Evolutionary conservation across 345 rosid genomes (phyloP).

Genomic region (Zanthoxylum bungeanum): DNA sequence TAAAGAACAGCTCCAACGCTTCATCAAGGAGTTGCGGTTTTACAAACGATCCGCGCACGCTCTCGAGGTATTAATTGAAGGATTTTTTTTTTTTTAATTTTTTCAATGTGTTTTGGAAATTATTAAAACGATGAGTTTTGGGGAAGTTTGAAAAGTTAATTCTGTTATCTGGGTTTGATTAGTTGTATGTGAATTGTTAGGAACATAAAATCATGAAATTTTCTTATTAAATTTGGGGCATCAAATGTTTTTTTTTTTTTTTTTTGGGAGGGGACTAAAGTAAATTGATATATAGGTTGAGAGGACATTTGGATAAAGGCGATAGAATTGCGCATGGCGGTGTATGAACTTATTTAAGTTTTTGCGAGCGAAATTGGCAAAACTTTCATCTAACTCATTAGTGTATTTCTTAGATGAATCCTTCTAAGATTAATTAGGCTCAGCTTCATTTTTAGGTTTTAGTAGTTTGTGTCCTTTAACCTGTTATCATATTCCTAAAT

Average conservation of each 20-base stretch:
- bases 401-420: background rate
- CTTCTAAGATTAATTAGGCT: too few relatives aligned
- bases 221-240: too few relatives aligned
- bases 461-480: background rate
- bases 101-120: background rate
- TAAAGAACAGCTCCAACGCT: background rate
- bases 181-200: too few relatives aligned
- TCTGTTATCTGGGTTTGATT: too few relatives aligned
- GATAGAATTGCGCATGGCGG: too few relatives aligned
- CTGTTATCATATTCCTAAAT: background rate
- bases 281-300: background rate
- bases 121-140: too few relatives aligned
- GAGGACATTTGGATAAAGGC: too few relatives aligned
- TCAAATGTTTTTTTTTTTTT: too few relatives aligned
- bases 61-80: constrained; percentile 12
- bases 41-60: constrained; percentile 33
- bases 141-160: background rate
- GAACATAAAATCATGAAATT: background rate
- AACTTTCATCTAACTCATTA: background rate
- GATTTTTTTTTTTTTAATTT: background rate
- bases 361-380: background rate
- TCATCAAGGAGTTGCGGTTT: background rate
- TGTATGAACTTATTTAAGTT: background rate
- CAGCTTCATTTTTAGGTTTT: background rate
- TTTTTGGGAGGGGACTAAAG: too few relatives aligned